Base-by-base conservation (phyloP, 306 rosid species). In the Ormosia emarginata region DNA sequence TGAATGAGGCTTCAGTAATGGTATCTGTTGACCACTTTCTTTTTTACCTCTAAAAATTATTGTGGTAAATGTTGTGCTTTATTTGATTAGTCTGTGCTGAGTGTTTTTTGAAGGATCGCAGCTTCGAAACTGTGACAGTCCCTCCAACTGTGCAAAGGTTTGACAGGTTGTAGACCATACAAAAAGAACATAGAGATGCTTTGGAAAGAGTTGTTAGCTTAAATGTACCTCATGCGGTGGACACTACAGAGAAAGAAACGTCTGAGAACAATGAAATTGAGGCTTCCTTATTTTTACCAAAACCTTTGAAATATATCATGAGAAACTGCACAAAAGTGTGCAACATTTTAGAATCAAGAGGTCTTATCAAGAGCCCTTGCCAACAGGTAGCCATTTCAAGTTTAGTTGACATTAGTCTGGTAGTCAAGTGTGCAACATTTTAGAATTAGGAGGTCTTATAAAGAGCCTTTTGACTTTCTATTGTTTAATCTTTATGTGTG, bases 171-270 rank as follows among this genome's bases (percentile, higher is more conserved):
- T n/a, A n/a, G n/a, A n/a, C n/a, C n/a, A n/a, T n/a, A n/a, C n/a
- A n/a, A n/a, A n/a, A n/a, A n/a, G n/a, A n/a, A n/a, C n/a, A n/a
- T n/a, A n/a, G n/a, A n/a, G n/a, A n/a, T n/a, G n/a, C n/a, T 61
- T 78, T 91, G 65, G 95, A 93, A 82, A 91, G 97, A 79, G 95
- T 90, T 41, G 92, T 93, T 37, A 91, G 92, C 83, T 85, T 93
- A 79, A 91, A 93, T 67, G 85, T 93, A n/a, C 97, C 97, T 80
- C 89, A 93, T 71, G 95, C 94, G 1, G 88, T 85, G 30, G 81
- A 82, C 3, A 8, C 79, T 24, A 77, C 80, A 2, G 92, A 86
- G 82, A 80, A 84, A 5, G 89, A 59, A 13, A 36, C 32, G 1
- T 5, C 67, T 7, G 83, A 82, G 15, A 79, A 76, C 29, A 52